A percentile compares a stretch with the other conserved stretches of the same genome.
These are phyloP conservation scores for Phytophthora pinifolia DNA, from an alignment of 352 stramenopile genomes.

Conservation along the genomic window DNA sequence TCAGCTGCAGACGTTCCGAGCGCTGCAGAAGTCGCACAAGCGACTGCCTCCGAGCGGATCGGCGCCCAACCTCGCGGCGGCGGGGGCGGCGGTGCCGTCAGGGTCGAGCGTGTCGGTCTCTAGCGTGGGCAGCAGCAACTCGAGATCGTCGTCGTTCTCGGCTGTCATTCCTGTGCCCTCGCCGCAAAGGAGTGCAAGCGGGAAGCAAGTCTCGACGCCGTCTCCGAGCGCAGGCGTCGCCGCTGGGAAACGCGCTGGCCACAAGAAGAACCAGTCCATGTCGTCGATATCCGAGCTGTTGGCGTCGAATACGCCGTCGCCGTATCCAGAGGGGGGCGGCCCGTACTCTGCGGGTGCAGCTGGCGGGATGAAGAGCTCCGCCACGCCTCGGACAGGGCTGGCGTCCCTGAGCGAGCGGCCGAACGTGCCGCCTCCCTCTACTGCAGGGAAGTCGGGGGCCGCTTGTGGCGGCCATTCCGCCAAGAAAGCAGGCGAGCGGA, in stretches of 20 bases:
- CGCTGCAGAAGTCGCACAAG: slow-evolving; percentile 45
- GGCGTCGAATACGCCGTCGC: slow-evolving; percentile 48
- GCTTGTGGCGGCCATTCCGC: slow-evolving; percentile 1
- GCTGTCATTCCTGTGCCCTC: slow-evolving; percentile 26
- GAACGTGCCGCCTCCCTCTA: slow-evolving; percentile 24
- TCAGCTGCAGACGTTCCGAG: slow-evolving; percentile 69
- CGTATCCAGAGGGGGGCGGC: slow-evolving; percentile 60
- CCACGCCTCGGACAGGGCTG: slow-evolving; percentile 67
- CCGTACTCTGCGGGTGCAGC: slow-evolving; percentile 34
- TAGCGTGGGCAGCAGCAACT: slow-evolving; percentile 36
- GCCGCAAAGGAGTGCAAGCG: slow-evolving; percentile 35
- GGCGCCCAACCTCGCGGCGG: slow-evolving; percentile 26
- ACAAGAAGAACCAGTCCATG: slow-evolving; percentile 91
- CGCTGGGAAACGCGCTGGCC: slow-evolving; percentile 57
- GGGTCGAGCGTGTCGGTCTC: slow-evolving; percentile 33
- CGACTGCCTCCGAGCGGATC: slow-evolving; percentile 35
- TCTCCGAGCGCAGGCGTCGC: slow-evolving; percentile 31
- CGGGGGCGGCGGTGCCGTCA: slow-evolving; percentile 18
- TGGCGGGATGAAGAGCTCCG: slow-evolving; percentile 44
- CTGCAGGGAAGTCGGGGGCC: slow-evolving; percentile 16
- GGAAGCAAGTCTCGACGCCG: slow-evolving; percentile 35
- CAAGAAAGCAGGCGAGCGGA: slow-evolving; percentile 34
- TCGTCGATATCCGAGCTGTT: slow-evolving; percentile 87
- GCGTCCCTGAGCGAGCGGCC: slow-evolving; percentile 69
- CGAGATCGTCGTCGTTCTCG: slow-evolving; percentile 44